Conservation (phyloP, 2,329 filamentous ascomycete species). For the Neofusicoccum ribis region DNA sequence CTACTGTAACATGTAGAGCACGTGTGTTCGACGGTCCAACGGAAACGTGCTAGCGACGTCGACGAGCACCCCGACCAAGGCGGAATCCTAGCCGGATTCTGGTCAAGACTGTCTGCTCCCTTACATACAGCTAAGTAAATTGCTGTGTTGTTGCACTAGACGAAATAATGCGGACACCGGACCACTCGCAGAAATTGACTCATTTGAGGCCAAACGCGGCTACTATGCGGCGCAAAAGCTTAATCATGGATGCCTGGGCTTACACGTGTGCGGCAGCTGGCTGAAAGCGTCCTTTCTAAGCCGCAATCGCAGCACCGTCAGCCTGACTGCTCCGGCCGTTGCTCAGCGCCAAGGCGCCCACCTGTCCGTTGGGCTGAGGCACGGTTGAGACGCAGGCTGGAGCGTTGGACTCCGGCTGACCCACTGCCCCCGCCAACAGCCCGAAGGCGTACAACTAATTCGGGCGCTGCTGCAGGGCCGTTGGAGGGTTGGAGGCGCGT, state of each 20-base stretch:
- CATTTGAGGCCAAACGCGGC: background rate
- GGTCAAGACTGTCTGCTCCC: background rate
- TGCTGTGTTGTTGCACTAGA: background rate
- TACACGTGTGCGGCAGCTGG: background rate
- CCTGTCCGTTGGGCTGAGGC: conserved; percentile 1
- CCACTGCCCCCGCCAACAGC: conserved; percentile 12
- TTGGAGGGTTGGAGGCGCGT: background rate
- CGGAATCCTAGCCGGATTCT: background rate
- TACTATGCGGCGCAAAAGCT: background rate
- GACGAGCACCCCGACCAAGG: background rate
- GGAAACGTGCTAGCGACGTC: background rate
- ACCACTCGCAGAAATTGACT: conserved; percentile 1
- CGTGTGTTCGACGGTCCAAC: background rate
- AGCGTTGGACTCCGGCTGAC: conserved; percentile 1
- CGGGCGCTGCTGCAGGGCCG: background rate
- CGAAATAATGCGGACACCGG: background rate
- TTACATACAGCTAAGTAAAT: background rate
- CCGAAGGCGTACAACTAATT: background rate
- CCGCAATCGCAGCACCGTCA: background rate
- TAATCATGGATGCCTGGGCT: conserved; percentile 3
- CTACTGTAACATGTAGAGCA: conserved; percentile 3
- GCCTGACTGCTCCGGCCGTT: background rate
- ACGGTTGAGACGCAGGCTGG: conserved; percentile 8
- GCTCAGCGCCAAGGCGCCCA: background rate
- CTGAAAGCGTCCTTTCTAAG: conserved; percentile 5